Evolutionary conservation across 140 eudicot genomes (phyloP).

Genomic region (Flaveria floridana): DNA sequence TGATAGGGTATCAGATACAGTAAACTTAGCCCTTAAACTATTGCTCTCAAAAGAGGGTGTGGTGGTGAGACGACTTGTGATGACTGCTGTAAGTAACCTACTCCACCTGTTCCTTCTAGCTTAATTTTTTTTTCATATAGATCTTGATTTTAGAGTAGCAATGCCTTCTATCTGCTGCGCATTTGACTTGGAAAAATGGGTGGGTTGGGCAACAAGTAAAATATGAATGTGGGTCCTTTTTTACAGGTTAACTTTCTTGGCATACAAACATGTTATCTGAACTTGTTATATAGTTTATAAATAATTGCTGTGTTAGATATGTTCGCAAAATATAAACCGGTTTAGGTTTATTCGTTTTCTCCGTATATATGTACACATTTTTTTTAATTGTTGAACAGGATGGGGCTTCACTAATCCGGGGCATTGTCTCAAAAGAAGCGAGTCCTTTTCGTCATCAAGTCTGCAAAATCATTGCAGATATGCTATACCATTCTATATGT

Average conservation of each 20-base stretch:
- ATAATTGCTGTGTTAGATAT: neutral
- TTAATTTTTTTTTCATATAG: neutral
- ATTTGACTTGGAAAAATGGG: neutral
- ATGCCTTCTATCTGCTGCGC: neutral
- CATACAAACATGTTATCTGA: neutral
- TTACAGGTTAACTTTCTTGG: neutral
- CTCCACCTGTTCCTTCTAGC: neutral
- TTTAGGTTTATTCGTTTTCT: neutral
- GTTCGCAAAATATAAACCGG: neutral
- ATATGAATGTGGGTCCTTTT: neutral
- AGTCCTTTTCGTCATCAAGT: constrained; percentile 56
- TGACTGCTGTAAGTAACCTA: constrained; percentile 77
- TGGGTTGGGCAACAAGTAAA: neutral
- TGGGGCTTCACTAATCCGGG: constrained; percentile 69
- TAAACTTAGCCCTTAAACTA: constrained; percentile 65
- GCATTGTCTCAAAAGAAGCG: constrained; percentile 70
- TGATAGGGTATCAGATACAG: constrained; percentile 43
- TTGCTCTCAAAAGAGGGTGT: constrained; percentile 77
- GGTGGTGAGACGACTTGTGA: constrained; percentile 79
- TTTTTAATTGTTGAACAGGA: constrained; percentile 51
- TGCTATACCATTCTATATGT: constrained; percentile 48
- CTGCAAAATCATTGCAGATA: constrained; percentile 58
- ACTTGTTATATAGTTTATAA: neutral
- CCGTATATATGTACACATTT: neutral
- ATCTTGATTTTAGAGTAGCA: constrained; percentile 1